A percentile compares a stretch with the other conserved stretches of the same genome.
Conservation (phyloP, 768 basidiomycete genomes). For the Mycena polygramma region DNA sequence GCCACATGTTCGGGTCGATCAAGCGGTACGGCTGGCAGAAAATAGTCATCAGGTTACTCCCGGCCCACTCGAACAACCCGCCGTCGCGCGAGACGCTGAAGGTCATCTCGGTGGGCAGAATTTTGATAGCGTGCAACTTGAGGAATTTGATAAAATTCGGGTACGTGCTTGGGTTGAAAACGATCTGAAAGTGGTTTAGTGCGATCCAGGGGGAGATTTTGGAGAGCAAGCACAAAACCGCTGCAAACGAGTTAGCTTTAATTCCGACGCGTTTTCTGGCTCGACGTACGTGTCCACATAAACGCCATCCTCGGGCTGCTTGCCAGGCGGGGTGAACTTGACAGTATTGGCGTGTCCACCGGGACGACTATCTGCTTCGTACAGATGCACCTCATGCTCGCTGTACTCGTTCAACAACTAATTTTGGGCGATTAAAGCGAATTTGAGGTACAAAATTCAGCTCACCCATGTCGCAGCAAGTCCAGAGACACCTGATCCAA, state of each 20-base stretch:
- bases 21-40: slow-evolving; percentile 78
- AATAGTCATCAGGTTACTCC: slow-evolving; percentile 68
- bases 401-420: slow-evolving; percentile 73
- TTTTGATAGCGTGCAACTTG: slow-evolving; percentile 58
- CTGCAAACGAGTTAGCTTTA: slow-evolving; percentile 45
- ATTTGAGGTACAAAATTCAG: not conserved
- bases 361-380: slow-evolving; percentile 73
- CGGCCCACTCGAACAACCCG: slow-evolving; percentile 84
- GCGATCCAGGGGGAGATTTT: not conserved
- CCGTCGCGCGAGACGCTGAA: slow-evolving; percentile 81
- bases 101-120: slow-evolving; percentile 79
- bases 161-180: slow-evolving; percentile 82
- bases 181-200: slow-evolving; percentile 62
- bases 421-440: slow-evolving; percentile 3
- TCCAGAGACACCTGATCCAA: slow-evolving; percentile 86
- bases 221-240: slow-evolving; percentile 63
- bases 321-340: slow-evolving; percentile 57
- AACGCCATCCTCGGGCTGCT: slow-evolving; percentile 51
- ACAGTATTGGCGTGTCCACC: slow-evolving; percentile 88
- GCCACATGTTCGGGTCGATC: slow-evolving; percentile 76
- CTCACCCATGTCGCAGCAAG: slow-evolving; percentile 81
- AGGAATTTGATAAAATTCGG: slow-evolving; percentile 86
- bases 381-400: slow-evolving; percentile 81
- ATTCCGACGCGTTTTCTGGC: not conserved
- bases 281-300: slow-evolving; percentile 78